Evolutionary conservation across 331 rosid genomes (phyloP).

Genomic region (Quercus phellos): DNA sequence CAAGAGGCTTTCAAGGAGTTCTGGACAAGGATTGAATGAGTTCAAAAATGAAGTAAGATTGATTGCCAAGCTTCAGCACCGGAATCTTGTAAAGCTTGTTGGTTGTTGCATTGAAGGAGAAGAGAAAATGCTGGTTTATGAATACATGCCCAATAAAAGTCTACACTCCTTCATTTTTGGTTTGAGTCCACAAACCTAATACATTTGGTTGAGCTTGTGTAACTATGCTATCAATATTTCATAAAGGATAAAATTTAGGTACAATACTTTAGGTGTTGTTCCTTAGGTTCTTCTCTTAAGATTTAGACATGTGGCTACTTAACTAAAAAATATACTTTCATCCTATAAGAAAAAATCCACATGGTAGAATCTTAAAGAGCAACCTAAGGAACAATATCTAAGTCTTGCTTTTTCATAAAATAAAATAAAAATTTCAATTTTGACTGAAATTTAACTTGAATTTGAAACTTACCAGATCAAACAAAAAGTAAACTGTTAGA

Average conservation of each 20-base stretch:
- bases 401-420: no score
- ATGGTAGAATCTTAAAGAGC: no score
- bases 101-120: conserved; percentile 39
- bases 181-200: background rate
- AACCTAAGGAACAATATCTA: no score
- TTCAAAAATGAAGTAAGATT: conserved; percentile 37
- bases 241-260: background rate
- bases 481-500: conserved; percentile 16
- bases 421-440: background rate
- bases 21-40: conserved; percentile 37
- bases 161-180: conserved; percentile 44
- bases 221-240: background rate
- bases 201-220: background rate
- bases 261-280: no score
- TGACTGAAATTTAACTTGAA: background rate
- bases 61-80: conserved; percentile 44
- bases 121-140: conserved; percentile 40
- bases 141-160: conserved; percentile 48
- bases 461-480: conserved; percentile 20
- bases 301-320: no score
- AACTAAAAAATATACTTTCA: no score
- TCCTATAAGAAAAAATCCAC: no score
- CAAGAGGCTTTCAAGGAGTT: conserved; percentile 38
- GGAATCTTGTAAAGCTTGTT: conserved; percentile 46
- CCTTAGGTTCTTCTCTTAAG: no score